Conservation (phyloP, 163 green algal genomes). For the Chlorella variabilis region DNA sequence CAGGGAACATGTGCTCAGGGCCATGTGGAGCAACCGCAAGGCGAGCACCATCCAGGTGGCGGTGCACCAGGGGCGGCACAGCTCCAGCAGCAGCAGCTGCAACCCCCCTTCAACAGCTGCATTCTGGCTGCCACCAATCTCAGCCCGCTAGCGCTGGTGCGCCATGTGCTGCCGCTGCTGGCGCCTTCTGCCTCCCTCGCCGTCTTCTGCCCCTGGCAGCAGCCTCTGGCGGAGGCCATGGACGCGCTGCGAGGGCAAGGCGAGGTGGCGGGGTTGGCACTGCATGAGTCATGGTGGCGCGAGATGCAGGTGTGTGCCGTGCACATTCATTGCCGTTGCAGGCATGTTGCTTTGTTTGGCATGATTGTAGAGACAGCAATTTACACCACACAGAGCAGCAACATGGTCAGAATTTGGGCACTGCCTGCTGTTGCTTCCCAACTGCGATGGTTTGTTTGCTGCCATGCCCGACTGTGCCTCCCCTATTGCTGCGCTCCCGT, state of each 20-base stretch:
- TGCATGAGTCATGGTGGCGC: constrained; percentile 47
- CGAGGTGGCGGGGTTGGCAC: constrained; percentile 19
- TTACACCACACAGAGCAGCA: too few relatives aligned
- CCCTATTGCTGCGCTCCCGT: too few relatives aligned
- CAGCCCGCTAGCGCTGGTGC: constrained; percentile 60
- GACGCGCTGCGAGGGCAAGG: constrained; percentile 13
- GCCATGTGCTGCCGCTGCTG: constrained; percentile 75
- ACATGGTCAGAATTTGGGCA: too few relatives aligned
- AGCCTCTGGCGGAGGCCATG: constrained; percentile 46
- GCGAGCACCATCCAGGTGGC: too few relatives aligned
- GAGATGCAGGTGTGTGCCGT: constrained; percentile 29
- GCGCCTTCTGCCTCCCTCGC: constrained; percentile 76
- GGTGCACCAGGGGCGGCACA: constrained; percentile 16
- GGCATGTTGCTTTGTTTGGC: too few relatives aligned
- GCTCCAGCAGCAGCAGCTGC: neutral
- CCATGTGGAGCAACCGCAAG: neutral
- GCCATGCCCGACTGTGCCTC: too few relatives aligned
- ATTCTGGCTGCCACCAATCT: constrained; percentile 68
- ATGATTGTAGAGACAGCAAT: too few relatives aligned
- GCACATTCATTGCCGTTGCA: too few relatives aligned
- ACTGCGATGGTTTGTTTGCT: too few relatives aligned
- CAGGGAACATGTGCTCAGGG: constrained; percentile 33
- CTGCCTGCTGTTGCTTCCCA: too few relatives aligned
- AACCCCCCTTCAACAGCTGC: constrained; percentile 67
- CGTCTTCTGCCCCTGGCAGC: constrained; percentile 19